Evolutionary conservation across 2,329 filamentous ascomycete species (phyloP), one percentile per base, ranked within the genome.

Genomic region (Dactylellina cionopaga): DNA sequence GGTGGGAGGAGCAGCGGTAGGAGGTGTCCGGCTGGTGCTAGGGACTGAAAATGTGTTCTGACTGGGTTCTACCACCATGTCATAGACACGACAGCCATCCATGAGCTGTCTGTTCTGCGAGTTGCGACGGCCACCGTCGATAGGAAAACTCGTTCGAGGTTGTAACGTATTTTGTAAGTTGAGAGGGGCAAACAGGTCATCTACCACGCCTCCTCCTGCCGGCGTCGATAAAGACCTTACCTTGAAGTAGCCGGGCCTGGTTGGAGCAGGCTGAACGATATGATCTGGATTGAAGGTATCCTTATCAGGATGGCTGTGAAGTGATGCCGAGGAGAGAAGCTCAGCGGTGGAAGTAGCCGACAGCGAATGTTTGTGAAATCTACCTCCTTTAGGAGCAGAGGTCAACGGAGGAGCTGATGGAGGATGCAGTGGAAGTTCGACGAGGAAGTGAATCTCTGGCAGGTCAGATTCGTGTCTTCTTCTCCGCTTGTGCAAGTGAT

Each of bases 401-500:
- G 60, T 65, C 7, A 29, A 13, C 10, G n/a, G 6, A 5, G 35
- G 17, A 55, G 46, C 10, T n/a, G 39, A 19, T n/a, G 59, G n/a
- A 11, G 35, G n/a, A 44, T 5, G 25, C 24, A 39, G 46, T 35
- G 59, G 35, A 15, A 46, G 17, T 15, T 33, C 39, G n/a, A 49
- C 39, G 19, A 72, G 59, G 17, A 46, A 55, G 25, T 60, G 59
- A 35, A 72, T 72, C 37, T 54, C 43, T 22, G 68, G 68, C 13
- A 72, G 59, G 13, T 72, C 68, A 9, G 60, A 47, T 11, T 60
- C 68, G n/a, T 59, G 59, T n/a, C 44, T 63, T 19, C 68, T 65
- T 13, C 68, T 56, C 27, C 68, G 68, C 24, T 72, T 72, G 41
- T 72, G 68, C 51, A 72, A 15, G 29, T 72, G 68, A 35, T 72